phyloP scores from a whole-genome alignment of 495 filamentous ascomycete species.

The Tuber melanosporum region DNA sequence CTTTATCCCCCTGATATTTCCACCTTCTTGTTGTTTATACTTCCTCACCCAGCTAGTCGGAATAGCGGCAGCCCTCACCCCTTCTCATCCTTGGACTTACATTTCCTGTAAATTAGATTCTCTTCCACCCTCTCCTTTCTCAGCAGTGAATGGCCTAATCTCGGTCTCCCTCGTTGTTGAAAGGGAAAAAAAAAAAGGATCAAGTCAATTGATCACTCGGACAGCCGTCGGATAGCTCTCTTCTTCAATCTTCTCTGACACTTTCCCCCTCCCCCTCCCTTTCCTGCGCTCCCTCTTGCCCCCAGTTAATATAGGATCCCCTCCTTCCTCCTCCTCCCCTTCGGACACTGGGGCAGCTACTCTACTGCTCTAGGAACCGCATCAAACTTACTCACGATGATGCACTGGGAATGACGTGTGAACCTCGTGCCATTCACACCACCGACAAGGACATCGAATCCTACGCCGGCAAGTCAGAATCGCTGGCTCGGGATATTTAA shows the following conservation, averaged over 20 bases:
- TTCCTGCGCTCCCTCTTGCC: slow-evolving; percentile 4
- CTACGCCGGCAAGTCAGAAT: slow-evolving; percentile 1
- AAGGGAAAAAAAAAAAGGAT: neutral
- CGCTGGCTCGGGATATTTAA: slow-evolving; percentile 3
- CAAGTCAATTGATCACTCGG: slow-evolving; percentile 1
- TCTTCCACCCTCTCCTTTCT: neutral
- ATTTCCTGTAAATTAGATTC: neutral
- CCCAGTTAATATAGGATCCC: slow-evolving; percentile 22
- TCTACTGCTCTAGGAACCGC: neutral
- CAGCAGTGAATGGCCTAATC: neutral
- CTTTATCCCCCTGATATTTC: neutral
- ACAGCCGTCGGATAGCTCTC: neutral
- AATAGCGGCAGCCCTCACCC: neutral
- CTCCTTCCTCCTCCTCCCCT: slow-evolving; percentile 12
- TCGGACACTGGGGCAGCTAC: neutral
- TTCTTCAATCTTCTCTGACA: neutral
- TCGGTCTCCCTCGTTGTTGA: neutral
- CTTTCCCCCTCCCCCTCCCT: neutral
- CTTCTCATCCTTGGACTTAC: neutral
- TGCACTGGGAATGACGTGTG: slow-evolving; percentile 4
- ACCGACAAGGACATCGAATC: slow-evolving; percentile 1
- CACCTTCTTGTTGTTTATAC: neutral
- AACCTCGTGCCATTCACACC: neutral
- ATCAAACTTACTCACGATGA: slow-evolving; percentile 3
- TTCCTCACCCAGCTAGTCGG: neutral